phyloP scores from a whole-genome alignment of 202 grass and related monocot species.

The Dendrocalamus latiflorus region DNA sequence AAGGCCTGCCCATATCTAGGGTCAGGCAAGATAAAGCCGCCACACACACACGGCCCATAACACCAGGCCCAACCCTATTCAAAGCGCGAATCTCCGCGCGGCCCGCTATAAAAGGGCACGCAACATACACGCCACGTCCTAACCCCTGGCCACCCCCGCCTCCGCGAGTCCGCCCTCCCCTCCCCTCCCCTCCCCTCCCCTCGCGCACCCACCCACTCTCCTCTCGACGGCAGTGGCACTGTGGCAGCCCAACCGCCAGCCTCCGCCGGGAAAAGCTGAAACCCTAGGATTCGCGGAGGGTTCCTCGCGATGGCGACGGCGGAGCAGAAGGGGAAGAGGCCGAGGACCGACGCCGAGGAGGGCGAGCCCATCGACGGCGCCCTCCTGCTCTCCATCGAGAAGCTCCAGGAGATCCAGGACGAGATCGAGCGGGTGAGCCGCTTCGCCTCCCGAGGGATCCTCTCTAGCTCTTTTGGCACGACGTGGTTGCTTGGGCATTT shows the following conservation, averaged over 20 bases:
- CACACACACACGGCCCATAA: not conserved
- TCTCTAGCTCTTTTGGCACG: not conserved
- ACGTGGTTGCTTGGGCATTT: not conserved
- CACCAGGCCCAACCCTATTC: not conserved
- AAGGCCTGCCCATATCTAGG: not conserved
- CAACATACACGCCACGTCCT: not conserved
- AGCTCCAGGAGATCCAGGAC: conserved; percentile 77
- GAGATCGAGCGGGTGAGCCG: conserved; percentile 65
- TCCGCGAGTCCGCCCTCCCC: too few species aligned
- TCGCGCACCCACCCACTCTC: not conserved
- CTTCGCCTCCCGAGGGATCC: not conserved
- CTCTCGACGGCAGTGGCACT: not conserved
- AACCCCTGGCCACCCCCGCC: not conserved
- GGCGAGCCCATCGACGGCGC: conserved; percentile 46
- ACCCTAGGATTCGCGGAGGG: conserved; percentile 22
- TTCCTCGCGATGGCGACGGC: conserved; percentile 30
- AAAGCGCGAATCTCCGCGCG: conserved; percentile 20
- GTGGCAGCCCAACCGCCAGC: not conserved
- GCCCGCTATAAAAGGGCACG: not conserved
- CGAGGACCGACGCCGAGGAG: conserved; percentile 40
- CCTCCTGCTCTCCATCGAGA: conserved; percentile 52
- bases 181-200: not conserved
- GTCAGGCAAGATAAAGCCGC: not conserved
- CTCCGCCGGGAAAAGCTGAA: not conserved
- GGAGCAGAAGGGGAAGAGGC: conserved; percentile 66